Evolutionary conservation across 495 filamentous ascomycete genomes (phyloP), one percentile per base, ranked within the genome.

Genomic region (Xylaria longipes): DNA sequence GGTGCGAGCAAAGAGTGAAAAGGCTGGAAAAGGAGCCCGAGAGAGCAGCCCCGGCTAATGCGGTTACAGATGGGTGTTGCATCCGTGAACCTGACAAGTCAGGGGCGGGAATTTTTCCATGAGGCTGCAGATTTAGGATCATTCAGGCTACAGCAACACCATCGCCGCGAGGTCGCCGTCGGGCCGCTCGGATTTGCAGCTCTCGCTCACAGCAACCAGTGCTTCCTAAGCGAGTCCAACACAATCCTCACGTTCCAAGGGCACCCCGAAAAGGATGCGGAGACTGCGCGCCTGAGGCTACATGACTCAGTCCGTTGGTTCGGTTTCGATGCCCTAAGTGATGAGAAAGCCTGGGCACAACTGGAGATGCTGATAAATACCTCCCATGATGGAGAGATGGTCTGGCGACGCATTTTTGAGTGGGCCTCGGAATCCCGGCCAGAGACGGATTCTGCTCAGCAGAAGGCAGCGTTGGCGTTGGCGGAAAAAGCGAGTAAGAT

Each of bases 201-300:
- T 35, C 70, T 87, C 64, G 73, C 83, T 1, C 80, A 78, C n/a
- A 79, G 74, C 0, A 79, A 81, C 69, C 80, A 87, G 72, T 69
- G 72, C 20, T 82, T 86, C 48, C 56, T 85, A 14, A 83, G 80
- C 58, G 74, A 82, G 54, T 77, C 73, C 66, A 80, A 81, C 72
- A 76, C 79, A 6, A 79, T 87, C 48, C 72, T 86, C 25, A 85
- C 84, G 3, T 83, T 87, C 45, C 85, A 87, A 67, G 84, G 84
- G 1, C 85, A 87, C 67, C 85, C 84, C 3, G 85, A 86, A 70
- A 82, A 86, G 79, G 82, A 86, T 66, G 77, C 75, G 1, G 78
- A 75, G 25, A 78, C 83, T 22, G 83, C 85, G 20, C 79, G 80
- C 35, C 62, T 80, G 60, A 70, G 83, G 62, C 66, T 87, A 39